Base-by-base conservation (phyloP, 164 flowering plant genomes). In the Vitis vinifera region DNA sequence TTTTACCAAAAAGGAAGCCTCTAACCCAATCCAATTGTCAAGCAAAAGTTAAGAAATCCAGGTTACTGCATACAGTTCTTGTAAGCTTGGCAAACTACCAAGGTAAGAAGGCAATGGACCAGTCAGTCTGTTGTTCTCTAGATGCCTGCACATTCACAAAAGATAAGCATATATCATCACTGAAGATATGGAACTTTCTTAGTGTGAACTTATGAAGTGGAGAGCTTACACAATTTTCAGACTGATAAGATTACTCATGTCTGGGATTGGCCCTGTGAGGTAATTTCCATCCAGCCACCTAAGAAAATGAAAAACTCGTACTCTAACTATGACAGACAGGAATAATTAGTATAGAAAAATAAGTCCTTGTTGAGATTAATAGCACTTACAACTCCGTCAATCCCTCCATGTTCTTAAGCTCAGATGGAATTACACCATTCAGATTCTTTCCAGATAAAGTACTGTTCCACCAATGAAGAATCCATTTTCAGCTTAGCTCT, bases 281-380 rank as follows among this genome's bases (percentile, higher is more conserved):
- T 72, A 85, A 79, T 89, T 92, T 10, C 88, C 84, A 74, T 88
- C 86, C 68, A 94, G 69, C 98, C 98, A 88, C 86, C 99, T 92
- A 71, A 66, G 63, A 55, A 60, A 68, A 47, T 44, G 70, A 68
- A 72, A 78, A 12, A 3, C 58, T 9, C 8, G 29, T 12, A 49
- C 5, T 49, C 9, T 14, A 51, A 62, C 61, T 30, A 23, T 9
- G 61, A 30, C 9, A 10, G 59, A 48, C 51, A 50, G 49, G 57
- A 37, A 10, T 13, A 17, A 13, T 15, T 9, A 8, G 1, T 8
- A 51, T 9, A 63, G 61, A 9, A 64, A 67, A 30, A 4, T 10
- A 37, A 37, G 50, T 55, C 14, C 10, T 15, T 68, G 31, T 31
- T 7, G 3, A 68, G 72, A 44, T 53, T 31, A 59, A 17, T 52